Conservation (phyloP, 345 rosid genomes). For the Psidium friedrichsthalianum region DNA sequence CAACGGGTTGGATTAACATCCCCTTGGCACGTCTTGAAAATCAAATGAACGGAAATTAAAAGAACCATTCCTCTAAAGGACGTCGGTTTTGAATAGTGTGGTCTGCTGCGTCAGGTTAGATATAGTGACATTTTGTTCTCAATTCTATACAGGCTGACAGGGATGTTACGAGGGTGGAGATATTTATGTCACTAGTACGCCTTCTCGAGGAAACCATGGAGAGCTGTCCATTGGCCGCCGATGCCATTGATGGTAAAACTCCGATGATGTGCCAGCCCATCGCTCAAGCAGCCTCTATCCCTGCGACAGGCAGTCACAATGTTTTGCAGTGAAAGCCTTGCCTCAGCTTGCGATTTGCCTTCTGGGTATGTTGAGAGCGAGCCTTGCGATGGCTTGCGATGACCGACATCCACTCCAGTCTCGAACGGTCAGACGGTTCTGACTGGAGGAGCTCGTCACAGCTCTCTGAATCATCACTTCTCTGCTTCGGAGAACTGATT, state of each 20-base stretch:
- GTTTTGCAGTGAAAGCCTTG: conserved; percentile 25
- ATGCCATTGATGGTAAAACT: conserved; percentile 36
- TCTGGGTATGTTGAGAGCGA: conserved; percentile 46
- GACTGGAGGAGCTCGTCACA: neutral
- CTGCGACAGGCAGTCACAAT: conserved; percentile 43
- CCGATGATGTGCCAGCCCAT: conserved; percentile 7
- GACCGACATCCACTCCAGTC: conserved; percentile 34
- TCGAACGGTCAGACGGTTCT: neutral
- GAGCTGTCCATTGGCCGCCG: conserved; percentile 23
- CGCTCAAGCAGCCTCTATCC: conserved; percentile 31
- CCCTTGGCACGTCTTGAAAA: neutral
- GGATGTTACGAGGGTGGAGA: conserved; percentile 85
- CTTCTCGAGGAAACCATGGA: conserved; percentile 63
- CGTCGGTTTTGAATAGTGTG: neutral
- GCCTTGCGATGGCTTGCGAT: conserved; percentile 30
- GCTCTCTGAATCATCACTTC: neutral
- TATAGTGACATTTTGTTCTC: neutral
- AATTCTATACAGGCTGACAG: conserved; percentile 54
- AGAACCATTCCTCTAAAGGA: neutral
- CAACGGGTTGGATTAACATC: neutral
- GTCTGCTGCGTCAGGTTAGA: neutral
- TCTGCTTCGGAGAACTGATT: neutral
- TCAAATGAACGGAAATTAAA: neutral
- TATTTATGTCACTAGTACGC: conserved; percentile 73
- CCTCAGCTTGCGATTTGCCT: conserved; percentile 1